Conservation (phyloP, 2,329 filamentous ascomycete genomes). For the Chrysosporium keratinophilum region DNA sequence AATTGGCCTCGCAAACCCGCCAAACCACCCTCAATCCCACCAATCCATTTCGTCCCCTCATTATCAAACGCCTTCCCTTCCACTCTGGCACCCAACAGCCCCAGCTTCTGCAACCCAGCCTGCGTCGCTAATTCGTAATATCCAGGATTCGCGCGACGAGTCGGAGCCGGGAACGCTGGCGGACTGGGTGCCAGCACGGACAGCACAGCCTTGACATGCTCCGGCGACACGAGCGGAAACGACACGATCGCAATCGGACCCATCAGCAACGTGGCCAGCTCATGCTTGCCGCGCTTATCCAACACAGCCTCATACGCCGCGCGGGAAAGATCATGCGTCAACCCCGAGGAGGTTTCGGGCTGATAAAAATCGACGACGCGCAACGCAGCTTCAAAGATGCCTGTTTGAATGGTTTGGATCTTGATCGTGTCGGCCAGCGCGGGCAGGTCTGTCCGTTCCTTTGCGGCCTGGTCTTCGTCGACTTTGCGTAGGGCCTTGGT, state of each 20-base stretch:
- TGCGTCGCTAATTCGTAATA: constrained; percentile 75
- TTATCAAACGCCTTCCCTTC: constrained; percentile 77
- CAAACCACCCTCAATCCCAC: constrained; percentile 70
- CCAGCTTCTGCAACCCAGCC: constrained; percentile 71
- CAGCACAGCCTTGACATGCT: constrained; percentile 71
- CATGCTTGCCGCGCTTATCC: constrained; percentile 44
- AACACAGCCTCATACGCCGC: constrained; percentile 43
- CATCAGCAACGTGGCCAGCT: constrained; percentile 63
- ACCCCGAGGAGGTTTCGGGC: constrained; percentile 35
- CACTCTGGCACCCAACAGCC: constrained; percentile 75
- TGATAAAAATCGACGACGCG: constrained; percentile 77
- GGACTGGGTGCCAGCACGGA: constrained; percentile 63
- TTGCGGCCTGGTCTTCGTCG: constrained; percentile 56
- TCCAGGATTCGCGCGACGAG: constrained; percentile 61
- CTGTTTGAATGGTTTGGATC: constrained; percentile 75
- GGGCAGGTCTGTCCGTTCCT: constrained; percentile 32
- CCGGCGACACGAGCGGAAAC: constrained; percentile 72
- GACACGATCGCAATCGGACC: constrained; percentile 72
- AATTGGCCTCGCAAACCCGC: constrained; percentile 73
- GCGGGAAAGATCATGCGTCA: constrained; percentile 51
- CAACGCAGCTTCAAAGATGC: constrained; percentile 77
- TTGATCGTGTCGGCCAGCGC: constrained; percentile 53
- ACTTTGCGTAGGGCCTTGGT: constrained; percentile 50
- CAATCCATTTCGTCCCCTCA: constrained; percentile 58
- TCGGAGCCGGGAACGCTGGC: constrained; percentile 66